These are phyloP conservation scores for Lipomyces yamadae DNA, from an alignment of 805 yeast genomes.

Conservation along the genomic window DNA sequence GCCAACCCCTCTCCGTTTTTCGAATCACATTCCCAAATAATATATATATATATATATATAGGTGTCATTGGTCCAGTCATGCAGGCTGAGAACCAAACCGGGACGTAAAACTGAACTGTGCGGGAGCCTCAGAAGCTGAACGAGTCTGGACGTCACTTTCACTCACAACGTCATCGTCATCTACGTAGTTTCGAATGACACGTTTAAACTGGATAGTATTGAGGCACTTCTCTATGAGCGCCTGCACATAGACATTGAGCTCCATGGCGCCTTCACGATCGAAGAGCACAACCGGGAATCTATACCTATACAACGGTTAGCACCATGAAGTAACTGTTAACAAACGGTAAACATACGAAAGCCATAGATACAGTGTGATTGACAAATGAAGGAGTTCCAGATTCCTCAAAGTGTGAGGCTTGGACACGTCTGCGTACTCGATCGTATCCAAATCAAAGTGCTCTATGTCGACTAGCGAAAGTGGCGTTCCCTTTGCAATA, in stretches of 20 bases:
- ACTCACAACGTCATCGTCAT: background rate
- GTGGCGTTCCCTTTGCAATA: slow-evolving; percentile 60
- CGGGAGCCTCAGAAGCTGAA: background rate
- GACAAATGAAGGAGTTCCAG: slow-evolving; percentile 33
- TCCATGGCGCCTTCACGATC: slow-evolving; percentile 77
- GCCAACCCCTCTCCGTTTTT: background rate
- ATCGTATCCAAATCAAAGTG: slow-evolving; percentile 32
- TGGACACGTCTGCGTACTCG: slow-evolving; percentile 28
- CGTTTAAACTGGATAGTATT: slow-evolving; percentile 30
- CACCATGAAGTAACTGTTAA: background rate
- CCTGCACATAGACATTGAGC: slow-evolving; percentile 50
- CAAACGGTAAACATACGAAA: slow-evolving; percentile 55
- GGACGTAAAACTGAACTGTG: background rate
- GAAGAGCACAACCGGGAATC: slow-evolving; percentile 81
- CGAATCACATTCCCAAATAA: background rate
- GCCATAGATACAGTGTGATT: slow-evolving; percentile 69
- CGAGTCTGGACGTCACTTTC: background rate
- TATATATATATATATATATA: too few species aligned
- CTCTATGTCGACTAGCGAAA: slow-evolving; percentile 59
- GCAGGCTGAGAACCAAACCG: slow-evolving; percentile 1
- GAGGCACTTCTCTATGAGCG: slow-evolving; percentile 29
- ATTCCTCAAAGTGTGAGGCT: slow-evolving; percentile 24
- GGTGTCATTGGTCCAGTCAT: background rate
- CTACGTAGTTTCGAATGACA: slow-evolving; percentile 2
- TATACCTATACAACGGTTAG: slow-evolving; percentile 36